These are phyloP conservation scores for Penicillium soppii DNA, from an alignment of 495 filamentous ascomycete genomes.

Conservation along the genomic window DNA sequence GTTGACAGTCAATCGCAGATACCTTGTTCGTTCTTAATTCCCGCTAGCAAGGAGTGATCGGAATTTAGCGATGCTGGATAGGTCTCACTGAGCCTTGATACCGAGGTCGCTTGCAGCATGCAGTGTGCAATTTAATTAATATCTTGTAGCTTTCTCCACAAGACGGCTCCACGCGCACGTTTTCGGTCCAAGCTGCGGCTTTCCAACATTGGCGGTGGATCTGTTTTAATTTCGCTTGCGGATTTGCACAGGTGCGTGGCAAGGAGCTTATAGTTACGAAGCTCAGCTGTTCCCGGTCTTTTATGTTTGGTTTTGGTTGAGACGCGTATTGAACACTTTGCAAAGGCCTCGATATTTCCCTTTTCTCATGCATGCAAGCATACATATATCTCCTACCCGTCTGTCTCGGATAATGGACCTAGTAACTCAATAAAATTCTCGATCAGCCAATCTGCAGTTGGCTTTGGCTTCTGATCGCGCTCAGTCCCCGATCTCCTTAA, in stretches of 20 bases:
- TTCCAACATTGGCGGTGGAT: neutral
- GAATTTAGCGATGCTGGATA: neutral
- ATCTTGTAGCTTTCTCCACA: constrained; percentile 1
- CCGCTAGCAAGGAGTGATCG: neutral
- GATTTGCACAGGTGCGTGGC: neutral
- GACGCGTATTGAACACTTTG: neutral
- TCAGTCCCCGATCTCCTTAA: constrained; percentile 17
- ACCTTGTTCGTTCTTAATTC: neutral
- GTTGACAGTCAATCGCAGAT: neutral
- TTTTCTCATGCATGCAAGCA: constrained; percentile 9
- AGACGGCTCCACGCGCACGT: neutral
- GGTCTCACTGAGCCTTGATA: constrained; percentile 1
- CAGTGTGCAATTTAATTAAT: neutral
- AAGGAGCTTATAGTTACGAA: neutral
- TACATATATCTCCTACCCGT: constrained; percentile 16
- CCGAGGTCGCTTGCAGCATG: neutral
- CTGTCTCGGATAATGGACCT: constrained; percentile 30
- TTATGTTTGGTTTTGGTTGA: neutral
- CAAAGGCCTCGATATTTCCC: neutral
- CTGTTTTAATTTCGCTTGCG: neutral
- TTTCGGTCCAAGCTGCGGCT: neutral
- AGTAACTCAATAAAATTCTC: constrained; percentile 16
- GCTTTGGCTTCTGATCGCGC: neutral
- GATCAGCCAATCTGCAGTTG: neutral
- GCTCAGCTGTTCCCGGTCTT: neutral